Evolutionary conservation across 495 filamentous ascomycete genomes (phyloP).

Genomic region (Xanthoparmelia taractica): DNA sequence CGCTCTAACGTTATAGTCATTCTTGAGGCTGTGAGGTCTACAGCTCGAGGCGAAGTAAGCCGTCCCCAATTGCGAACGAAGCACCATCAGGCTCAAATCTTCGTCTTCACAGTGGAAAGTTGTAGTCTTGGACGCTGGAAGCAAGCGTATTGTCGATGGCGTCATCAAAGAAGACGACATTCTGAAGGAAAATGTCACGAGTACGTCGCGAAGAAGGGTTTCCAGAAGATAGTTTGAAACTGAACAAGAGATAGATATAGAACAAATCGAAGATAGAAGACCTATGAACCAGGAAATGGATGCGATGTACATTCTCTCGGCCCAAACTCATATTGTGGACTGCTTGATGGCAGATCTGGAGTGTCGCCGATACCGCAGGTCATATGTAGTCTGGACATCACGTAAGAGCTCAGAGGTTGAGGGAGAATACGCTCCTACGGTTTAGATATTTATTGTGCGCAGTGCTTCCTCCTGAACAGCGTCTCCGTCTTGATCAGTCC

Average conservation of each 20-base stretch:
- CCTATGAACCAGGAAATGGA: conserved; percentile 78
- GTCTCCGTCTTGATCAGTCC: conserved; percentile 50
- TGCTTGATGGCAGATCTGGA: conserved; percentile 90
- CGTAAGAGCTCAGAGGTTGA: conserved; percentile 39
- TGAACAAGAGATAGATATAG: conserved; percentile 59
- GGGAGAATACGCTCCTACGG: neutral
- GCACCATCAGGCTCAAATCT: conserved; percentile 1
- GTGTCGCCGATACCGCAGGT: conserved; percentile 63
- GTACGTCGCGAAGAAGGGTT: conserved; percentile 44
- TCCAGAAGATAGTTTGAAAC: neutral
- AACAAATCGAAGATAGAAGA: conserved; percentile 79
- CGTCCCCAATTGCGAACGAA: conserved; percentile 11
- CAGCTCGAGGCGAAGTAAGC: conserved; percentile 53
- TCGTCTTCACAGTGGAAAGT: conserved; percentile 77
- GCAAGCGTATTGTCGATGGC: conserved; percentile 75
- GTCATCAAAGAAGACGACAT: conserved; percentile 91
- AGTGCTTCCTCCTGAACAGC: conserved; percentile 50
- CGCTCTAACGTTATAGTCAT: conserved; percentile 40
- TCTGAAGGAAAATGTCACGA: conserved; percentile 87
- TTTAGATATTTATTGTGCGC: neutral
- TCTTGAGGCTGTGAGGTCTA: conserved; percentile 50
- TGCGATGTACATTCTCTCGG: conserved; percentile 84
- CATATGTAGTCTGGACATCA: conserved; percentile 79
- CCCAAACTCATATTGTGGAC: conserved; percentile 77
- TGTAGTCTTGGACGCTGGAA: conserved; percentile 73